These are phyloP conservation scores for Nematocida minor DNA, from an alignment of 371 early-diverging fungal species.

Conservation along the genomic window DNA sequence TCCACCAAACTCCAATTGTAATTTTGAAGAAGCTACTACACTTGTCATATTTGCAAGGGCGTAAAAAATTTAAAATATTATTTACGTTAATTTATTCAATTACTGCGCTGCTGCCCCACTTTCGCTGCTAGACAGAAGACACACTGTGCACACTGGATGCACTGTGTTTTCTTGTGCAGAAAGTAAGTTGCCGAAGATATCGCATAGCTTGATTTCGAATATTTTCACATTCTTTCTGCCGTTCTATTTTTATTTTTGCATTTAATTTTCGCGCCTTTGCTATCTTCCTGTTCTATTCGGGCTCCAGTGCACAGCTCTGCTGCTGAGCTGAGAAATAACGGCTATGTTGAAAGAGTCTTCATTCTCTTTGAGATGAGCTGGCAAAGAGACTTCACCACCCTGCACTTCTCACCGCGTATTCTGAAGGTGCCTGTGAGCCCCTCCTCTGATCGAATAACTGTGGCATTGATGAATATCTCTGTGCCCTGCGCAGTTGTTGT, in stretches of 20 bases:
- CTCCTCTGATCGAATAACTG: constrained; percentile 18
- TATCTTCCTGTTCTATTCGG: too few relatives aligned
- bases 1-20: constrained; percentile 39
- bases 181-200: too few relatives aligned
- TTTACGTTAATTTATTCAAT: constrained; percentile 12
- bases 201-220: too few relatives aligned
- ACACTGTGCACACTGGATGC: not conserved
- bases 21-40: constrained; percentile 41
- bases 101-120: not conserved
- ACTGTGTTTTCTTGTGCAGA: too few relatives aligned
- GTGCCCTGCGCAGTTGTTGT: constrained; percentile 56
- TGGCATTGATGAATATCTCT: constrained; percentile 59
- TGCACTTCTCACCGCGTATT: constrained; percentile 58
- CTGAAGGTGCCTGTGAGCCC: constrained; percentile 48
- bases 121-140: not conserved
- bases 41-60: constrained; percentile 58
- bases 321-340: too few relatives aligned
- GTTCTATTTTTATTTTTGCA: too few relatives aligned
- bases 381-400: constrained; percentile 62
- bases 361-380: constrained; percentile 28
- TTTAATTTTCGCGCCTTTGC: not conserved
- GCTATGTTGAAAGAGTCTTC: not conserved
- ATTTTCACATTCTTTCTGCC: too few relatives aligned
- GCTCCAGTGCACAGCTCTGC: too few relatives aligned
- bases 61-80: constrained; percentile 60